Base-by-base conservation (phyloP, 441 rosid species). In the Arabidopsis lyrata region DNA sequence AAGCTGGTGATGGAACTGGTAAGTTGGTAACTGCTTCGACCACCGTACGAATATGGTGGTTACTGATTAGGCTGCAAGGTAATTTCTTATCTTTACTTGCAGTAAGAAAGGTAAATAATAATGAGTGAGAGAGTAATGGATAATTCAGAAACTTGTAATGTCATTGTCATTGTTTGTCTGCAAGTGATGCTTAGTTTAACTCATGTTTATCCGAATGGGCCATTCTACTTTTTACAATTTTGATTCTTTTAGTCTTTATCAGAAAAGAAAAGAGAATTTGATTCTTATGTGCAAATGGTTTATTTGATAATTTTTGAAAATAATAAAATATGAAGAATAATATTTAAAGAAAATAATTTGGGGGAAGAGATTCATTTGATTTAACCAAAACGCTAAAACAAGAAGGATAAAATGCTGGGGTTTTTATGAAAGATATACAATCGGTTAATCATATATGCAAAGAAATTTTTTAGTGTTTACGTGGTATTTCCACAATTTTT, bases 101-200 rank as follows among this genome's bases (percentile, higher is more conserved):
- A 1, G 56, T 52, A 13, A 72, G 2, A 63, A 53, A 42, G 34
- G 62, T 63, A 34, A 53, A 62, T 31, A 14, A 18, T 44, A 20
- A 31, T 44, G 50, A 54, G 18, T 36, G 1, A 47, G 54, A 49
- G 18, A 11, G 5, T 54, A 11, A 39, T 15, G 32, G 41, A 58
- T 69, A 18, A 44, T 34, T 53, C 31, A 0, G 63, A 41, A 63
- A 44, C 48, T 50, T 31, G 75, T 54, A 53, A 11, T 64, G 77
- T 64, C 77, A 64, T 34, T 63, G 70, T 64, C 77, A 45, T n/a
- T 55, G 70, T 24, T 63, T 73, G 77, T 73, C 70, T 48, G 65
- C n/a, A 44, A 64, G 64, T 55, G 18, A 63, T 42, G 57, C 54
- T 54, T 22, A 31, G 63, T 72, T 44, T 44, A 63, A 35, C 68